A percentile compares a stretch with the other conserved stretches of the same genome.
Evolutionary conservation across 768 basidiomycete species (phyloP).

Genomic region (Suillus variegatus): DNA sequence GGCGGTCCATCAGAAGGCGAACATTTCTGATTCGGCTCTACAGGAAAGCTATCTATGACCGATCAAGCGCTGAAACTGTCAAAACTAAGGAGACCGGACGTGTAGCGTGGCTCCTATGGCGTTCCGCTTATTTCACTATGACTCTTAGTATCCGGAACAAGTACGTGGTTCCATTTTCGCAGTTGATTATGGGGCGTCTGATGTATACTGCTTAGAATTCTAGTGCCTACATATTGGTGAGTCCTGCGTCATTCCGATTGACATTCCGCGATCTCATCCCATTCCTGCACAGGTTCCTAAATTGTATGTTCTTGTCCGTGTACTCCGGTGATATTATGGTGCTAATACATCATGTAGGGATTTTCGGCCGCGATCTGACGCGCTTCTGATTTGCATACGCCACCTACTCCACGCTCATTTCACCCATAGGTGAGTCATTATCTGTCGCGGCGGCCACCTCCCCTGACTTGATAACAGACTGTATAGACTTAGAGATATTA

Average conservation of each 20-base stretch:
- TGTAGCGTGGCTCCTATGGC: constrained; percentile 78
- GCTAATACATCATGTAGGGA: constrained; percentile 46
- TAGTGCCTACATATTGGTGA: constrained; percentile 68
- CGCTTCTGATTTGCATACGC: constrained; percentile 48
- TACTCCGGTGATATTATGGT: constrained; percentile 12
- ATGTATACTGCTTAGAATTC: constrained; percentile 43
- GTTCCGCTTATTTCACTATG: constrained; percentile 80
- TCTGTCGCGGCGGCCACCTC: constrained; percentile 18
- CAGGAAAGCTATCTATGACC: constrained; percentile 80
- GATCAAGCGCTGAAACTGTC: constrained; percentile 49
- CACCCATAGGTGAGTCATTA: constrained; percentile 21
- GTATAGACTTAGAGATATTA: constrained; percentile 13
- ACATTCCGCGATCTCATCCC: constrained; percentile 4
- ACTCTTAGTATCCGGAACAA: constrained; percentile 73
- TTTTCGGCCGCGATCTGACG: constrained; percentile 73
- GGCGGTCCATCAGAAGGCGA: background rate
- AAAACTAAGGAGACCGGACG: constrained; percentile 65
- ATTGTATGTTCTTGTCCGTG: constrained; percentile 45
- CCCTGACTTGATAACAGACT: background rate
- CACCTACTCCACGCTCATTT: constrained; percentile 2
- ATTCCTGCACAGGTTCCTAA: constrained; percentile 55
- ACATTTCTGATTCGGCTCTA: constrained; percentile 13
- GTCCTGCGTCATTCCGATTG: constrained; percentile 22
- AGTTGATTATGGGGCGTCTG: constrained; percentile 10
- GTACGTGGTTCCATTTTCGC: constrained; percentile 36